Evolutionary conservation across 2,329 filamentous ascomycete genomes (phyloP).

Genomic region (Amauroascus verrucosus): DNA sequence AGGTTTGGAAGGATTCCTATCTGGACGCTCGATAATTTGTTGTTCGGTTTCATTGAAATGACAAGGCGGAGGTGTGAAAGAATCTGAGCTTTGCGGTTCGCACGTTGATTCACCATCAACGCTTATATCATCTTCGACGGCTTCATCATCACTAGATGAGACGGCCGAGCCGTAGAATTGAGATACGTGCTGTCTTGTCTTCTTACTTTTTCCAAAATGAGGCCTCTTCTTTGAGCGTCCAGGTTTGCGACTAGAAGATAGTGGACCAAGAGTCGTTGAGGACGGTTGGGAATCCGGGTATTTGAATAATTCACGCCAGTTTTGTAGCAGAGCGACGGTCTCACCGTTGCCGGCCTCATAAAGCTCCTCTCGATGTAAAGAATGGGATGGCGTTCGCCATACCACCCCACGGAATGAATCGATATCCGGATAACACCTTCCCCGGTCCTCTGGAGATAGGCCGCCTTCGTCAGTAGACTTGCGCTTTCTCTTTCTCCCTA

Average conservation of each 20-base stretch:
- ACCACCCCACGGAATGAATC: conserved; percentile 31
- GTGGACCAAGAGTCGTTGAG: not conserved
- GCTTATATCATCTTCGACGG: not conserved
- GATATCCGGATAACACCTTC: not conserved
- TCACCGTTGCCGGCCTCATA: conserved; percentile 34
- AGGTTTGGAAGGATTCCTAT: not conserved
- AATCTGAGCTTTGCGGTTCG: not conserved
- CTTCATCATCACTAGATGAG: not conserved
- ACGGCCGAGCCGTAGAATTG: not conserved
- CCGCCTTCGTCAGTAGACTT: not conserved
- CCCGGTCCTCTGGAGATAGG: not conserved
- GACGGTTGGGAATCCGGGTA: conserved; percentile 21
- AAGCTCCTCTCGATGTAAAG: conserved; percentile 21
- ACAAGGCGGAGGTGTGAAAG: conserved; percentile 4
- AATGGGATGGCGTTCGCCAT: conserved; percentile 28
- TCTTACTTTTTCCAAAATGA: not conserved
- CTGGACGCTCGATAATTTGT: not conserved
- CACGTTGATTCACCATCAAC: not conserved
- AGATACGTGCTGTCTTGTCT: not conserved
- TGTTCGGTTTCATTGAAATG: conserved; percentile 1
- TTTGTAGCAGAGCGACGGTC: conserved; percentile 36
- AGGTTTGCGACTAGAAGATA: not conserved
- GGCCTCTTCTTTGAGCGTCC: not conserved
- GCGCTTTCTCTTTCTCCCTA: not conserved
- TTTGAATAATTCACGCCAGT: conserved; percentile 39